phyloP scores from a whole-genome alignment of 2,329 filamentous ascomycete genomes.

The Fusarium equiseti region DNA sequence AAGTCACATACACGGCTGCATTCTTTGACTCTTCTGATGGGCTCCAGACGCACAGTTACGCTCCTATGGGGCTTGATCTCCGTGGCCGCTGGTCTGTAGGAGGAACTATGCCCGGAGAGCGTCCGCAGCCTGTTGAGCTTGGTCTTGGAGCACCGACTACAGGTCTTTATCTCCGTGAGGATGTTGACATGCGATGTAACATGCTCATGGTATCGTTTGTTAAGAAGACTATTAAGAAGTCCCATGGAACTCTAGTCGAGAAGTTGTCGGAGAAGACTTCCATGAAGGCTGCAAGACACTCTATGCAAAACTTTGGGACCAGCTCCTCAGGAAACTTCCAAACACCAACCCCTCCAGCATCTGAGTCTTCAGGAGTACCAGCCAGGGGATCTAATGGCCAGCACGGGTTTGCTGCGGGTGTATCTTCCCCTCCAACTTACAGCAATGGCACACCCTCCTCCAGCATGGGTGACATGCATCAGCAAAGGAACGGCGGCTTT shows the following conservation, averaged over 20 bases:
- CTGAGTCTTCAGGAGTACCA: conserved; percentile 24
- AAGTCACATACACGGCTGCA: conserved; percentile 82
- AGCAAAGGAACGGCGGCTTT: conserved; percentile 14
- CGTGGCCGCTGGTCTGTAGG: conserved; percentile 81
- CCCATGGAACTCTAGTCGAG: conserved; percentile 77
- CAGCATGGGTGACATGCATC: conserved; percentile 19
- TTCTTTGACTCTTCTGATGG: conserved; percentile 81
- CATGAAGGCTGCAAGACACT: conserved; percentile 31
- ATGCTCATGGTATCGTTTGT: conserved; percentile 81
- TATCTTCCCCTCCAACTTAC: conserved; percentile 23
- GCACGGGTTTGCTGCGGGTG: conserved; percentile 12
- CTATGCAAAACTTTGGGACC: conserved; percentile 29
- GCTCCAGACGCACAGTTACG: conserved; percentile 85
- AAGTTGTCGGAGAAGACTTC: conserved; percentile 59
- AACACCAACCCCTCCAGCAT: conserved; percentile 31
- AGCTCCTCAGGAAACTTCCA: conserved; percentile 22
- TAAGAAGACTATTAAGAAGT: conserved; percentile 83
- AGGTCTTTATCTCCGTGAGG: conserved; percentile 86
- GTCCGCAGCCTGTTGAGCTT: conserved; percentile 72
- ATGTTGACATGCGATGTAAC: conserved; percentile 84
- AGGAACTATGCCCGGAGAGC: conserved; percentile 78
- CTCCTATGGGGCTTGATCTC: conserved; percentile 84
- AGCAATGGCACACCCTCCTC: conserved; percentile 19
- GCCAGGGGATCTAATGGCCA: conserved; percentile 30
- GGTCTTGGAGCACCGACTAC: conserved; percentile 73